phyloP scores from a whole-genome alignment of 345 rosid genomes.

The Citrus inodora region DNA sequence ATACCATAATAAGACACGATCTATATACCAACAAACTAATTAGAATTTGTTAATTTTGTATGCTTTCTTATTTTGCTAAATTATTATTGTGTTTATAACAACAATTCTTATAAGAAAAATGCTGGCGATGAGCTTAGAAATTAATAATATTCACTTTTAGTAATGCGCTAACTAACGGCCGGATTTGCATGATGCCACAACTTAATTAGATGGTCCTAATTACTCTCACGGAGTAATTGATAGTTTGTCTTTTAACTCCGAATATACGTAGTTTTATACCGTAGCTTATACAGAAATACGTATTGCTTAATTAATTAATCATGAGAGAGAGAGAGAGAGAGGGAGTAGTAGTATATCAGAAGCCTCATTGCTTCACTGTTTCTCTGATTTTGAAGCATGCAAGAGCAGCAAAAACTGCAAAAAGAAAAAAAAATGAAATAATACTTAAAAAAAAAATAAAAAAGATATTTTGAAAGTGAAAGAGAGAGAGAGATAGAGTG shows the following conservation, averaged over 20 bases:
- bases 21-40: not conserved
- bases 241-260: not conserved
- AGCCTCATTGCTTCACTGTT: conserved; percentile 26
- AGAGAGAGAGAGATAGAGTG: not conserved
- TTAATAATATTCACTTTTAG: not conserved
- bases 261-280: conserved; percentile 23
- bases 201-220: not conserved
- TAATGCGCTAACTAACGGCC: not conserved
- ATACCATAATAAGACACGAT: not conserved
- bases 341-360: conserved; percentile 25
- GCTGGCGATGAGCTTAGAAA: not conserved
- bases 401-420: conserved; percentile 3
- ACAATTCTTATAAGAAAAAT: no score
- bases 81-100: no score
- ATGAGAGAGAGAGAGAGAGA: not conserved
- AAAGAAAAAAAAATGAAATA: not conserved
- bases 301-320: conserved; percentile 23
- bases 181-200: not conserved
- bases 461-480: not conserved
- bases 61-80: no score
- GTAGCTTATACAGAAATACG: conserved; percentile 11
- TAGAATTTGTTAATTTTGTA: not conserved
- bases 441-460: not conserved
- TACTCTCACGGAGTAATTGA: not conserved
- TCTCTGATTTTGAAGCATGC: conserved; percentile 42